Conservation (phyloP, 2,329 filamentous ascomycete genomes). For the Penicillium expansum region DNA sequence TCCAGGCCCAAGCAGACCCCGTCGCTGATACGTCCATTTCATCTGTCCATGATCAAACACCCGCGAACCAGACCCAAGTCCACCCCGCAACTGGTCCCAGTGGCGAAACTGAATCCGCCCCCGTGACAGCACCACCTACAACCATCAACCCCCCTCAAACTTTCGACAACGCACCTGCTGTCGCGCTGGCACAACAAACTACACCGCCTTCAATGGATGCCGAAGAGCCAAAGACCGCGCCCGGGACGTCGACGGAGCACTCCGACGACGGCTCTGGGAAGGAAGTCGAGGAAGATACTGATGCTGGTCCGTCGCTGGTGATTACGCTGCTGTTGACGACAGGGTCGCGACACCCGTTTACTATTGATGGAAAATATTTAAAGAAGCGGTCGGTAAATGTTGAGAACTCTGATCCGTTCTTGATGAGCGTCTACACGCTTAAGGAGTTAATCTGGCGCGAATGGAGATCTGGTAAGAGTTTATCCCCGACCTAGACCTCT, state of each 20-base stretch:
- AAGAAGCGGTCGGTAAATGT: conserved; percentile 74
- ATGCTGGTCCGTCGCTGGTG: conserved; percentile 36
- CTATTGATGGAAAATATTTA: conserved; percentile 83
- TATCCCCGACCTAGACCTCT: not conserved
- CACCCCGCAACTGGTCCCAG: conserved; percentile 20
- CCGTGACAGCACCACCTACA: conserved; percentile 17
- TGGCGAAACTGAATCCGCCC: conserved; percentile 21
- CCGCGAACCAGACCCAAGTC: conserved; percentile 12
- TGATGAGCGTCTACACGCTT: conserved; percentile 87
- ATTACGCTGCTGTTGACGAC: conserved; percentile 82
- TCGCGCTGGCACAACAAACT: conserved; percentile 13
- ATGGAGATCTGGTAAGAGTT: conserved; percentile 68
- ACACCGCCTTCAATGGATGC: conserved; percentile 20
- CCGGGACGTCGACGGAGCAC: conserved; percentile 22
- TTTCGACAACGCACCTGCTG: conserved; percentile 11
- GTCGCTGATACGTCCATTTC: conserved; percentile 12
- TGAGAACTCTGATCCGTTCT: conserved; percentile 76
- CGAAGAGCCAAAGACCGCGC: conserved; percentile 25
- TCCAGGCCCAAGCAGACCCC: conserved; percentile 8
- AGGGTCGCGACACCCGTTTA: conserved; percentile 83
- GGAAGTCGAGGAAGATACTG: conserved; percentile 38
- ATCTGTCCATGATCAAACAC: conserved; percentile 12
- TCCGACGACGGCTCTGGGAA: conserved; percentile 33
- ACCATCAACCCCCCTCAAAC: conserved; percentile 11
- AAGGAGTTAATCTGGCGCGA: conserved; percentile 92